These are phyloP conservation scores for Cyathus pygmaeus DNA, from an alignment of 1,284 basidiomycete genomes.

Conservation along the genomic window DNA sequence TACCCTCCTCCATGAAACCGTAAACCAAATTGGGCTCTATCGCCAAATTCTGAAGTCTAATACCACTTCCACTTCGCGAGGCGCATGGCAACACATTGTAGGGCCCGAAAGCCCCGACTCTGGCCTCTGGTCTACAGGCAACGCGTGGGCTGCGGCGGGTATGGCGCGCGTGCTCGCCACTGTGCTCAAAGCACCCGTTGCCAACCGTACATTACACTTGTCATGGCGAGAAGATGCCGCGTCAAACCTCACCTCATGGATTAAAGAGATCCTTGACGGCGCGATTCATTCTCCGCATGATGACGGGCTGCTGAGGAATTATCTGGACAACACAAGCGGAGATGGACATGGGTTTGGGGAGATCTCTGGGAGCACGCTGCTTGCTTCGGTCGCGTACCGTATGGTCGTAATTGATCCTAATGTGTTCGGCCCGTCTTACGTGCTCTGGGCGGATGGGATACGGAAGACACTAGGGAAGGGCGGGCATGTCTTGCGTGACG, in stretches of 20 bases:
- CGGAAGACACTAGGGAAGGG: conserved; percentile 23
- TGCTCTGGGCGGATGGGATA: conserved; percentile 33
- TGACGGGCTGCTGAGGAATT: conserved; percentile 50
- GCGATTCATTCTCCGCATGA: conserved; percentile 48
- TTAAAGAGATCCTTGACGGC: conserved; percentile 59
- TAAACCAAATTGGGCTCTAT: too few relatives aligned
- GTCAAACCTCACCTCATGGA: conserved; percentile 47
- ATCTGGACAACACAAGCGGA: conserved; percentile 44
- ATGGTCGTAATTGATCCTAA: conserved; percentile 31
- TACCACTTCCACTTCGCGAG: too few relatives aligned
- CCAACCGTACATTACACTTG: neutral
- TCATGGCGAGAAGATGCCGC: conserved; percentile 18
- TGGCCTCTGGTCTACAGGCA: conserved; percentile 64
- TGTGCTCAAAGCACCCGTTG: too few relatives aligned
- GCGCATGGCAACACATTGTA: conserved; percentile 64
- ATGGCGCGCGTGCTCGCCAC: neutral
- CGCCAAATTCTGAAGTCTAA: conserved; percentile 35
- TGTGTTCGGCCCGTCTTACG: conserved; percentile 23
- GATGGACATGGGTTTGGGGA: conserved; percentile 50
- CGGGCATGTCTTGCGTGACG: conserved; percentile 39
- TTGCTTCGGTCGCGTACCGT: conserved; percentile 55
- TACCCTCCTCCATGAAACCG: neutral
- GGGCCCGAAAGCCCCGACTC: conserved; percentile 56
- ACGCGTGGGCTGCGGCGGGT: conserved; percentile 16
- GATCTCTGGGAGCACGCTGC: conserved; percentile 51